Conservation (phyloP, 176 grass and related monocot genomes). For the Oryza glumipatula region DNA sequence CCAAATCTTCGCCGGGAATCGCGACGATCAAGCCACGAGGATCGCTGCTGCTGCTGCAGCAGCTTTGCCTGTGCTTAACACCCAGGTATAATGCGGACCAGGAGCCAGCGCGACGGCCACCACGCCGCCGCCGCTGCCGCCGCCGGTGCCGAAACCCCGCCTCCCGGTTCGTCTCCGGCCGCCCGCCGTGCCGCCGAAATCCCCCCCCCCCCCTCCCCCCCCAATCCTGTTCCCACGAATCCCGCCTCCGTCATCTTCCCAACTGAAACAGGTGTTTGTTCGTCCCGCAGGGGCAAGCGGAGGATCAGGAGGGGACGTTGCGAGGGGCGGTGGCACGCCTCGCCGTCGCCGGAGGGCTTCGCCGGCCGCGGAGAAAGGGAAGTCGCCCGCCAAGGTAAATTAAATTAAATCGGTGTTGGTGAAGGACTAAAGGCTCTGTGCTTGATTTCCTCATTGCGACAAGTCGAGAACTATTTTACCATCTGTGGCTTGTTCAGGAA, state of each 20-base stretch:
- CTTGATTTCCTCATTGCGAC: not conserved
- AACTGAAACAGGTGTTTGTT: not conserved
- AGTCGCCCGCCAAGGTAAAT: slow-evolving; percentile 42
- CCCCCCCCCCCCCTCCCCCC: too few relatives aligned
- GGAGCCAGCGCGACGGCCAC: slow-evolving; percentile 48
- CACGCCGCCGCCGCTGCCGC: not conserved
- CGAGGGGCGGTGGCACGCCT: not conserved
- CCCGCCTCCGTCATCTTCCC: not conserved
- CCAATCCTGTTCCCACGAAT: not conserved
- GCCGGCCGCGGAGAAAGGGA: slow-evolving; percentile 44
- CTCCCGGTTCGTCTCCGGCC: slow-evolving; percentile 32
- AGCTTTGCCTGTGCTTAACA: too few relatives aligned
- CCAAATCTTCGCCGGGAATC: slow-evolving; percentile 4
- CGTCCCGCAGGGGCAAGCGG: not conserved
- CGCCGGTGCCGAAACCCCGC: not conserved
- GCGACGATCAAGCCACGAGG: not conserved
- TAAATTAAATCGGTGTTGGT: not conserved
- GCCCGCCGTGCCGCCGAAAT: not conserved
- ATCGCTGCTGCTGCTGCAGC: not conserved
- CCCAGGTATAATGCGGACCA: slow-evolving; percentile 45
- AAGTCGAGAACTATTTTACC: not conserved
- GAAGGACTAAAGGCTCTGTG: too few relatives aligned
- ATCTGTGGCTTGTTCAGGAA: not conserved
- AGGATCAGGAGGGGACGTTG: not conserved
- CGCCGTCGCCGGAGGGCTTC: slow-evolving; percentile 43